Evolutionary conservation across 2,329 filamentous ascomycete genomes (phyloP).

Genomic region (Exophiala oligosperma): DNA sequence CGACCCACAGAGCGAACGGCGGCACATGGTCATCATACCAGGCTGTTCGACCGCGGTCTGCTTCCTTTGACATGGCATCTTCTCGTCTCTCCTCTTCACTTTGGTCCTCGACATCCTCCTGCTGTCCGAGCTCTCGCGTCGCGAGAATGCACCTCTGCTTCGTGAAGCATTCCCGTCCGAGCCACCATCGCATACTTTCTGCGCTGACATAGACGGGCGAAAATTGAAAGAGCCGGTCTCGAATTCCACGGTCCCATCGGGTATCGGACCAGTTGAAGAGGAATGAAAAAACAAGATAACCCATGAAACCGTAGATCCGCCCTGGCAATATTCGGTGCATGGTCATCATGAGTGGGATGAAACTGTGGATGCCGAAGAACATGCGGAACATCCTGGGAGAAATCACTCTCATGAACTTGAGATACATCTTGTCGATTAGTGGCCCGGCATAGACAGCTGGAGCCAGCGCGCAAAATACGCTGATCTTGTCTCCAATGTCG

Average conservation of each 20-base stretch:
- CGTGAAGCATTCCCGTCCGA: slow-evolving; percentile 81
- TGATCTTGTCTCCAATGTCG: slow-evolving; percentile 77
- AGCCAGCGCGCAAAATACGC: slow-evolving; percentile 86
- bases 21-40: slow-evolving; percentile 83
- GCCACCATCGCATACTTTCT: slow-evolving; percentile 94
- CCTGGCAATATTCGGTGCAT: slow-evolving; percentile 70
- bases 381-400: slow-evolving; percentile 73
- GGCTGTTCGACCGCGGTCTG: slow-evolving; percentile 46
- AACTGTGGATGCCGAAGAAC: slow-evolving; percentile 88
- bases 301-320: slow-evolving; percentile 73
- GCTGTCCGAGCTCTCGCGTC: slow-evolving; percentile 70
- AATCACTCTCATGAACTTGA: slow-evolving; percentile 86
- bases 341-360: slow-evolving; percentile 90
- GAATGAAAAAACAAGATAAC: slow-evolving; percentile 86
- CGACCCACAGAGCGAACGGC: slow-evolving; percentile 86
- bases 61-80: slow-evolving; percentile 3
- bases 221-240: slow-evolving; percentile 86
- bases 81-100: slow-evolving; percentile 19
- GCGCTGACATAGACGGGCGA: slow-evolving; percentile 86
- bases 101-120: slow-evolving; percentile 50
- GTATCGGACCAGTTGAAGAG: slow-evolving; percentile 84
- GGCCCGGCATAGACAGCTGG: slow-evolving; percentile 89
- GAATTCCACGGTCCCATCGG: slow-evolving; percentile 78
- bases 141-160: slow-evolving; percentile 83
- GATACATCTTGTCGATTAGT: slow-evolving; percentile 81